A percentile compares a stretch with the other conserved stretches of the same genome.
phyloP scores from a whole-genome alignment of 1,284 basidiomycete genomes.

The Sparassis latifolia region DNA sequence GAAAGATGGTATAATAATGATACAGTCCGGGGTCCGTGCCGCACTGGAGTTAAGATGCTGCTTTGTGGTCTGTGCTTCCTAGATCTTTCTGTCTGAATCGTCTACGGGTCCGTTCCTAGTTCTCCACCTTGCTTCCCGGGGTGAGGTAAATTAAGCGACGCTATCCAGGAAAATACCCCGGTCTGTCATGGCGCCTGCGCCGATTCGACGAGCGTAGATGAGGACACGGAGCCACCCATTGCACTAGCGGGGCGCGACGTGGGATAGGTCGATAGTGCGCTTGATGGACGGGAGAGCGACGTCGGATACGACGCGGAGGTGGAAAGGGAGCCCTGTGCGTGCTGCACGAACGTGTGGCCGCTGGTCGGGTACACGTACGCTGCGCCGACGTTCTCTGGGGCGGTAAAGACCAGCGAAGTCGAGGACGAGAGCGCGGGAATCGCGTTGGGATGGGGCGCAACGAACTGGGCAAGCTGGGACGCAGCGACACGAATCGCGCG shows the following conservation, averaged over 20 bases:
- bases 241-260: slow-evolving; percentile 20
- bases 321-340: slow-evolving; percentile 5
- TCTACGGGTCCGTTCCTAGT: no score
- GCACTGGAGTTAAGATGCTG: no score
- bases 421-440: not conserved
- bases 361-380: slow-evolving; percentile 4
- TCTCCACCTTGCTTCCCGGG: no score
- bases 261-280: slow-evolving; percentile 16
- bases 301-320: slow-evolving; percentile 11
- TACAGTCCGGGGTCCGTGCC: not conserved
- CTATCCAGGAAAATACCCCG: no score
- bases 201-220: slow-evolving; percentile 10
- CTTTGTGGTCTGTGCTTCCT: no score
- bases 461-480: slow-evolving; percentile 8
- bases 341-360: slow-evolving; percentile 2
- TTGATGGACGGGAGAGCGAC: slow-evolving; percentile 17
- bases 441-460: not conserved
- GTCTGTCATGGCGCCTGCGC: slow-evolving; percentile 13
- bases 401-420: not conserved
- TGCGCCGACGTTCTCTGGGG: not conserved
- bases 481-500: slow-evolving; percentile 11
- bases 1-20: not conserved
- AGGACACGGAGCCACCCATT: slow-evolving; percentile 12
- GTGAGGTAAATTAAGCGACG: no score
- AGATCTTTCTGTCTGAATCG: no score